phyloP scores from a whole-genome alignment of 1,284 basidiomycete species.

The Thelephora terrestris region DNA sequence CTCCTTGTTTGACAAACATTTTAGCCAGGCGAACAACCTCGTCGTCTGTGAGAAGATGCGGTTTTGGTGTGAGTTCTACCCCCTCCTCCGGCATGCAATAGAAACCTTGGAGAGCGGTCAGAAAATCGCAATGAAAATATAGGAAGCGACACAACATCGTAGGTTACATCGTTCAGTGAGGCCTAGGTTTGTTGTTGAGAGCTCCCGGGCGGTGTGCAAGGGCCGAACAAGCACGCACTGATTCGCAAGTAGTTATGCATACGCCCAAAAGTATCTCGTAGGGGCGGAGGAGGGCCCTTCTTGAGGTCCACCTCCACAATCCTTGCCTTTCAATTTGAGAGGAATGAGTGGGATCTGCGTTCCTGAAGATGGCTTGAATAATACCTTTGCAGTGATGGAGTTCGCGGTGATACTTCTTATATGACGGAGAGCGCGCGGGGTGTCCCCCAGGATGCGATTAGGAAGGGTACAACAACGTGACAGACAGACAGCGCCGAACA shows the following conservation, averaged over 20 bases:
- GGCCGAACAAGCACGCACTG: background rate
- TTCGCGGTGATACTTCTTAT: too few species aligned
- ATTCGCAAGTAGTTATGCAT: slow-evolving; percentile 79
- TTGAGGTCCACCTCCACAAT: slow-evolving; percentile 44
- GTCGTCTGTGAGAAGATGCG: slow-evolving; percentile 62
- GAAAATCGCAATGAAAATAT: background rate
- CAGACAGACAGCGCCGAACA: too few species aligned
- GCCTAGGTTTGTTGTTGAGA: slow-evolving; percentile 25
- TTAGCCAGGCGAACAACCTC: slow-evolving; percentile 69
- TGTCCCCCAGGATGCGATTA: too few species aligned
- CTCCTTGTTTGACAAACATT: slow-evolving; percentile 74
- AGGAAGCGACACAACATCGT: slow-evolving; percentile 45
- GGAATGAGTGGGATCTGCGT: background rate
- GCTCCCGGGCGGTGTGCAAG: background rate
- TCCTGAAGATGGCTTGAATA: too few species aligned
- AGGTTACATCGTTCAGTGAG: slow-evolving; percentile 84
- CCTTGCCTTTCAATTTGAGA: slow-evolving; percentile 29
- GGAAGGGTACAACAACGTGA: too few species aligned
- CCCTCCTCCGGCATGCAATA: slow-evolving; percentile 89
- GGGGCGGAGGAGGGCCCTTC: slow-evolving; percentile 33
- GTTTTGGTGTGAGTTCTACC: slow-evolving; percentile 61
- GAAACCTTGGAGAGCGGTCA: slow-evolving; percentile 41
- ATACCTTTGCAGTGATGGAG: too few species aligned
- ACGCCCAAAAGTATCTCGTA: slow-evolving; percentile 61
- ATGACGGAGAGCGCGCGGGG: too few species aligned